These are phyloP conservation scores for Podospora australis DNA, from an alignment of 495 filamentous ascomycete genomes.

Conservation along the genomic window DNA sequence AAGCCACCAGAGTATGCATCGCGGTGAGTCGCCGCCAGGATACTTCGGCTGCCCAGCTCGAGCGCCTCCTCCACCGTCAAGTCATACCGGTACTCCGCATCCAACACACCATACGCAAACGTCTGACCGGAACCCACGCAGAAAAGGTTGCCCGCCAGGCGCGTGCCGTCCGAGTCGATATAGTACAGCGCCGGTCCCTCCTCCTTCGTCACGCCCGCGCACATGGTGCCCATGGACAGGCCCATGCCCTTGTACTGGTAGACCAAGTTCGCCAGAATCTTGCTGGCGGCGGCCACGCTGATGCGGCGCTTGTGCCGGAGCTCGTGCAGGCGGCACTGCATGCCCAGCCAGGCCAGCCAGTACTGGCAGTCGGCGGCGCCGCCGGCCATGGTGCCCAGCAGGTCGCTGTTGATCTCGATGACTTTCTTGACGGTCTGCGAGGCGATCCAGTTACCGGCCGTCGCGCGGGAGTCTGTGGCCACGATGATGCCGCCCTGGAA, in stretches of 20 bases:
- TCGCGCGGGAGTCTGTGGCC: conserved; percentile 92
- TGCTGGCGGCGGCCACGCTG: conserved; percentile 91
- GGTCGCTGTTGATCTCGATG: conserved; percentile 84
- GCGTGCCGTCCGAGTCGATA: conserved; percentile 95
- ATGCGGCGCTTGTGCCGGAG: conserved; percentile 98
- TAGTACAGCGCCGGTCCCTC: conserved; percentile 98
- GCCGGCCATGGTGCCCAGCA: conserved; percentile 96
- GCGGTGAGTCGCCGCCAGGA: conserved; percentile 93
- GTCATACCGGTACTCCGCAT: conserved; percentile 90
- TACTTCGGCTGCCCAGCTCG: conserved; percentile 81
- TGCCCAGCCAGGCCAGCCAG: conserved; percentile 96
- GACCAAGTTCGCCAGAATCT: conserved; percentile 96
- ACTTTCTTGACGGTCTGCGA: conserved; percentile 99
- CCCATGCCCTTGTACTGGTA: conserved; percentile 98
- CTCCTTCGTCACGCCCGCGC: conserved; percentile 90
- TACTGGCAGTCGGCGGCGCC: conserved; percentile 99
- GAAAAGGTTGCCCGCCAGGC: conserved; percentile 89
- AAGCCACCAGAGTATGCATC: conserved; percentile 97
- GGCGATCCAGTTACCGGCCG: conserved; percentile 97
- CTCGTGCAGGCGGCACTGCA: conserved; percentile 98
- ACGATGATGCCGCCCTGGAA: conserved; percentile 98
- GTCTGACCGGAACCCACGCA: conserved; percentile 98
- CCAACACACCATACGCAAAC: conserved; percentile 95
- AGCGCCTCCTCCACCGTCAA: conserved; percentile 79
- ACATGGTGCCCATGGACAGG: conserved; percentile 98